Base-by-base conservation (phyloP, 805 yeast species). In the Candida berthetii region DNA sequence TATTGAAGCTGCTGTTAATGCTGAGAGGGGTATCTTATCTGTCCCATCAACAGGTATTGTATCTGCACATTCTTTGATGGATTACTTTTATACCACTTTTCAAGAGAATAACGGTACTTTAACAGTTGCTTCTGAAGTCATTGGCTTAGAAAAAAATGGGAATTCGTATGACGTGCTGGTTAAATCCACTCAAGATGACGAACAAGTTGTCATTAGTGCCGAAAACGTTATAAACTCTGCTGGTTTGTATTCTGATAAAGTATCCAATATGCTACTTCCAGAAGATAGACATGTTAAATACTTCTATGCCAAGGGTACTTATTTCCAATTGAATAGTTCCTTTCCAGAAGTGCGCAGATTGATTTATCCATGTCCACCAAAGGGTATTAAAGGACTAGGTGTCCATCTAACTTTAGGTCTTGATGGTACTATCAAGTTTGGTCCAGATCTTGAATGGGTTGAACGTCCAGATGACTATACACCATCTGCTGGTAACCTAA, bases 391-490 rank as follows among this genome's bases (percentile, higher is more conserved):
- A n/a, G 85, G 95, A 0, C 65, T 90, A 42, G 97, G 97, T 0
- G 85, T 93, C 0, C 97, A 89, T 64, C 63, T 90, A 46, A 89
- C 97, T 0, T 64, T 90, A 25, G 95, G 86, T 53, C 61, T 89
- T 41, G 89, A 85, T 3, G 93, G 95, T 0, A 82, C 80, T 49
- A 62, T 89, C 22, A 73, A 76, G 48, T 89, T 89, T 57, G 97
- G 97, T 0, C 96, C 96, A 0, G 96, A 90, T 57, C 61, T 87
- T 33, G 93, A 88, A 58, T 88, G 95, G 86, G 77, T 85, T 2
- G 74, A 71, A 5, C 37, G 64, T 48, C 65, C 68, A 11, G 46
- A 47, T 6, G 78, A 79, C 53, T 74, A 76, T 45, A 54, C 63
- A 6, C 82, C 80, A 7, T 71, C 67, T 47, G 60, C 58, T 2